A percentile compares a stretch with the other conserved stretches of the same genome.
These are phyloP conservation scores for Nothophaeocryptopus gaeumannii DNA, from an alignment of 2,329 filamentous ascomycete genomes.

Conservation along the genomic window DNA sequence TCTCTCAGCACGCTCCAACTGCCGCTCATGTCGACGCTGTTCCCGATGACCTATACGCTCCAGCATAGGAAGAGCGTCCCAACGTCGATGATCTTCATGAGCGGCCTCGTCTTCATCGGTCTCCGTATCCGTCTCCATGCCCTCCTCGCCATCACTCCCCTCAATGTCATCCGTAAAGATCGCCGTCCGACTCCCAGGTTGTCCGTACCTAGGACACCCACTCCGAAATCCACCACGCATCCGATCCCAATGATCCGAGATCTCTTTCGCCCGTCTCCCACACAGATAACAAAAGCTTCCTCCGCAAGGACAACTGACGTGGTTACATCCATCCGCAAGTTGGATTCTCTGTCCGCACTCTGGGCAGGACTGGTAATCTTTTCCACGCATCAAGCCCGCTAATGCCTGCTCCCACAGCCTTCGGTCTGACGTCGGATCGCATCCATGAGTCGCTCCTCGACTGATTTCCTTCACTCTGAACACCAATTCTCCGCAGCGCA, in stretches of 20 bases:
- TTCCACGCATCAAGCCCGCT: conserved; percentile 14
- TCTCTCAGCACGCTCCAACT: not conserved
- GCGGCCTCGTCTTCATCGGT: conserved; percentile 1
- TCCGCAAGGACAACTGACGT: conserved; percentile 20
- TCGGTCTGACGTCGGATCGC: conserved; percentile 6
- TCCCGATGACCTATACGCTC: too few relatives aligned
- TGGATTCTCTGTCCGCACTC: conserved; percentile 11
- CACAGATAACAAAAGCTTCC: conserved; percentile 19
- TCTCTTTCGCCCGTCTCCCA: conserved; percentile 5
- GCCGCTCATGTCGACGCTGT: not conserved
- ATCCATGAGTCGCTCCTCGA: conserved; percentile 3
- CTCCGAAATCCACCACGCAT: conserved; percentile 7
- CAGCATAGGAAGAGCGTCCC: conserved; percentile 1
- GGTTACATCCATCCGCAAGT: conserved; percentile 20
- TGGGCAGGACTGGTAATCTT: conserved; percentile 22
- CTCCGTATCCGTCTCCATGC: conserved; percentile 2
- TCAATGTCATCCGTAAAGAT: conserved; percentile 9
- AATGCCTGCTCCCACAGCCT: conserved; percentile 12
- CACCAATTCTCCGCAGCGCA: not conserved
- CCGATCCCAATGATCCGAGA: conserved; percentile 12
- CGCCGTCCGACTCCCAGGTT: conserved; percentile 7
- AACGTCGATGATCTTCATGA: conserved; percentile 8
- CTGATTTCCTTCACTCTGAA: too few relatives aligned
- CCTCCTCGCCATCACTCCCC: conserved; percentile 4
- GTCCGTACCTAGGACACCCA: conserved; percentile 16